Base-by-base conservation (phyloP, 495 filamentous ascomycete genomes). In the Lineolata rhizophorae region DNA sequence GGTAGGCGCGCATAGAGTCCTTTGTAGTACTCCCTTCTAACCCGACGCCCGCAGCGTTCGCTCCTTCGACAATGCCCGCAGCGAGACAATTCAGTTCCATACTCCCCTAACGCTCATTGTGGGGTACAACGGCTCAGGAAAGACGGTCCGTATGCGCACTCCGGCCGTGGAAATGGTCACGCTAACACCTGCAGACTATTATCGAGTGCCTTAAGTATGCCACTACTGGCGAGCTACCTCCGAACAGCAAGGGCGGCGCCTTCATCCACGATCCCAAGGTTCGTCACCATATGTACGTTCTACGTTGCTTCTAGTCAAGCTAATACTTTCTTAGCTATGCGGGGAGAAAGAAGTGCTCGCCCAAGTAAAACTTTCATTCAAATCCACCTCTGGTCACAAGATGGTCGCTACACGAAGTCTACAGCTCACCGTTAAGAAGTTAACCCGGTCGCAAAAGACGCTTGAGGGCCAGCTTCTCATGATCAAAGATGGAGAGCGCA, bases 191-290 rank as follows among this genome's bases (percentile, higher is more conserved):
- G 6, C 40, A 74, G 67, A 95, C 90, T 28, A 92, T 97, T 50
- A 95, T 97, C 55, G 87, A 97, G 51, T 93, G 87, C 48, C 81
- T 97, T 43, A 94, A 94, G 49, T 97, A 92, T 74, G 84, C 76
- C 27, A 93, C 90, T 20, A 94, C 83, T 9, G 87, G 87, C 31
- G 76, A 91, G 38, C 63, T 92, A 2, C 87, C 87, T 16, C 83
- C 84, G 18, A 93, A 93, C 57, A 87, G 76, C 59, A 82, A 76
- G 47, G 76, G 80, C 22, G 87, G 85, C 18, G 85, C 90, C 30
- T 97, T 95, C 48, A 82, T 97, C 34, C 84, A 95, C 49, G 87
- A 97, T 40, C 87, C 90, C 6, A 85, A 82, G 57, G 64, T 78
- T 52, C 29, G 46, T 11, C 12, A 10, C 1, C 15, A 4, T 13